Evolutionary conservation across 768 basidiomycete species (phyloP).

Genomic region (Leccinum truebloodii): DNA sequence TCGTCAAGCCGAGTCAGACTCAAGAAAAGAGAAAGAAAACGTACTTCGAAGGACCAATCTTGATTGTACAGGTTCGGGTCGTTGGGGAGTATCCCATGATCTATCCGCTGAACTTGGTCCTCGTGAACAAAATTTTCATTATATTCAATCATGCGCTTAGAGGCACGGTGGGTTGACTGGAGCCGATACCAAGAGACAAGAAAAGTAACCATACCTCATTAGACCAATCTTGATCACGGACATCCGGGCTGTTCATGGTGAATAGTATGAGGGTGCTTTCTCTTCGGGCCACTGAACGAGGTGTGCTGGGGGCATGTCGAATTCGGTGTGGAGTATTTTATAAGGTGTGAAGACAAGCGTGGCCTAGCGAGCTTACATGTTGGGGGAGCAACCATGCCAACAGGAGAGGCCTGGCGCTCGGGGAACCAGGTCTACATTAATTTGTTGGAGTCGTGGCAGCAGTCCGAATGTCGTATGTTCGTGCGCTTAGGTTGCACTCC

Average conservation of each 20-base stretch:
- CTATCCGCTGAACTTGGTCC: conserved; percentile 1
- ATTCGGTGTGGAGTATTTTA: conserved; percentile 4
- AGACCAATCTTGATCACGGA: conserved; percentile 3
- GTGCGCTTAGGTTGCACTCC: too few species aligned
- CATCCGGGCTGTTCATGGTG: not conserved
- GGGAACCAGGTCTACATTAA: not conserved
- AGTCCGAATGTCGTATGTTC: not conserved
- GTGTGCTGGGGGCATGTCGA: not conserved
- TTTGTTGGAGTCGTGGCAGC: not conserved
- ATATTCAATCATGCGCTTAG: conserved; percentile 1
- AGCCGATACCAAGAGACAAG: not conserved
- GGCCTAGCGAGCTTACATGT: conserved; percentile 3
- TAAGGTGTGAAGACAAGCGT: not conserved
- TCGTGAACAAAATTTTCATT: conserved; percentile 2
- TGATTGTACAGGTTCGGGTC: not conserved
- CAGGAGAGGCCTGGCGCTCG: not conserved
- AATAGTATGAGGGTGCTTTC: not conserved
- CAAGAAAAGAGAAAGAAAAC: not conserved
- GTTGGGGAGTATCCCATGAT: conserved; percentile 4
- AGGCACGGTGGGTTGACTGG: not conserved
- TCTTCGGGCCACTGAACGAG: not conserved
- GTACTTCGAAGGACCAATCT: conserved; percentile 5
- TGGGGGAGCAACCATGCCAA: not conserved
- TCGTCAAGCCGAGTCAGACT: not conserved
- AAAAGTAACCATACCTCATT: not conserved